phyloP scores from a whole-genome alignment of 2,329 filamentous ascomycete species.

The Aspergillus sojae region DNA sequence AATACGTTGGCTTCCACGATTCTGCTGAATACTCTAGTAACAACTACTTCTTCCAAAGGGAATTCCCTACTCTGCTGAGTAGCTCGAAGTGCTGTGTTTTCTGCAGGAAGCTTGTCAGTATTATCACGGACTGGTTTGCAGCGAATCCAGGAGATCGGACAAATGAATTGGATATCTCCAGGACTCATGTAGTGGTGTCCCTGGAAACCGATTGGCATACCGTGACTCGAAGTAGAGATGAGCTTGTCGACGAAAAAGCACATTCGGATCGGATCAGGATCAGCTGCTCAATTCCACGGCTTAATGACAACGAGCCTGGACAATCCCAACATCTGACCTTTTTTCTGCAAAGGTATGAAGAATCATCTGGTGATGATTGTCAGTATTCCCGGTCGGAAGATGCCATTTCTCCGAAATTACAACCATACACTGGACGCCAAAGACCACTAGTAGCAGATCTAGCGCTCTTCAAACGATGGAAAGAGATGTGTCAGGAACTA shows the following conservation, averaged over 20 bases:
- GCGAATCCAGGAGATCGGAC: neutral
- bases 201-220: neutral
- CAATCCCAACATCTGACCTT: neutral
- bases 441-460: neutral
- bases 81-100: neutral
- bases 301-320: neutral
- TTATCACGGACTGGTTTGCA: neutral
- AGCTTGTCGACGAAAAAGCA: neutral
- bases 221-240: neutral
- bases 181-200: neutral
- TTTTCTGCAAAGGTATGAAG: neutral
- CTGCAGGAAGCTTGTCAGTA: neutral
- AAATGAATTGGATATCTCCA: neutral
- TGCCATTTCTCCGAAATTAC: neutral
- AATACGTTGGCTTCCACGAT: neutral
- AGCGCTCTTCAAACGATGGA: neutral
- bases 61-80: neutral
- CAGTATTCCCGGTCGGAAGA: rapidly evolving
- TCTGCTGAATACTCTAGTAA: neutral
- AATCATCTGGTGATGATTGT: no score
- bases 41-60: neutral
- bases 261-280: neutral
- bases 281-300: neutral
- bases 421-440: neutral
- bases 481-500: neutral